These are phyloP conservation scores for Sporothrix sp. DNA, from an alignment of 2,329 filamentous ascomycete genomes.

Conservation along the genomic window DNA sequence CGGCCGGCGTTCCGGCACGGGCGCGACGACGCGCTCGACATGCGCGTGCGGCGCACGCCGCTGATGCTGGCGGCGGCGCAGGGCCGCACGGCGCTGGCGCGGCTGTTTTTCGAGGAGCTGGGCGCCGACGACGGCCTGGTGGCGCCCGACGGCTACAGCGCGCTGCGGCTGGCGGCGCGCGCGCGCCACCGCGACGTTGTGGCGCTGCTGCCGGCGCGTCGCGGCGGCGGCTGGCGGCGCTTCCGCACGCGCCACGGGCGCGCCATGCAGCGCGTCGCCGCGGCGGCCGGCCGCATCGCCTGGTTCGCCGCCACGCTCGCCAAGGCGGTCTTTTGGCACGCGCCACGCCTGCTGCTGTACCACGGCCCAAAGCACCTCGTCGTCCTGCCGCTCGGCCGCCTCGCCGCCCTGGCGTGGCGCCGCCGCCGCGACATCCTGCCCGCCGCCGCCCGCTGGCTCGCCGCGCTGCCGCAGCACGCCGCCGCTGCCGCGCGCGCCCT, in stretches of 20 bases:
- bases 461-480: slow-evolving; percentile 15
- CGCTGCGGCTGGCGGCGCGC: slow-evolving; percentile 34
- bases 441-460: background rate
- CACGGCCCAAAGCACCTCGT: background rate
- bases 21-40: slow-evolving; percentile 12
- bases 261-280: slow-evolving; percentile 20
- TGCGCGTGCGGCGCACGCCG: slow-evolving; percentile 30
- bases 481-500: slow-evolving; percentile 22
- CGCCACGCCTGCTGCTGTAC: slow-evolving; percentile 3
- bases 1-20: background rate
- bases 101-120: slow-evolving; percentile 31
- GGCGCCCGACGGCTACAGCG: slow-evolving; percentile 36
- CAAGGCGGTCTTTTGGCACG: background rate
- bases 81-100: slow-evolving; percentile 33
- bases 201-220: slow-evolving; percentile 30
- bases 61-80: slow-evolving; percentile 34
- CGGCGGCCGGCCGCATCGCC: slow-evolving; percentile 4
- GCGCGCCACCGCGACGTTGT: slow-evolving; percentile 35
- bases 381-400: background rate
- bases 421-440: slow-evolving; percentile 21
- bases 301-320: background rate
- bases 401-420: slow-evolving; percentile 17
- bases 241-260: slow-evolving; percentile 27
- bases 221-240: slow-evolving; percentile 30
- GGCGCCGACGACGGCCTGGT: slow-evolving; percentile 34